phyloP scores from a whole-genome alignment of 257 asterid species.

The Ligustrum vulgare region DNA sequence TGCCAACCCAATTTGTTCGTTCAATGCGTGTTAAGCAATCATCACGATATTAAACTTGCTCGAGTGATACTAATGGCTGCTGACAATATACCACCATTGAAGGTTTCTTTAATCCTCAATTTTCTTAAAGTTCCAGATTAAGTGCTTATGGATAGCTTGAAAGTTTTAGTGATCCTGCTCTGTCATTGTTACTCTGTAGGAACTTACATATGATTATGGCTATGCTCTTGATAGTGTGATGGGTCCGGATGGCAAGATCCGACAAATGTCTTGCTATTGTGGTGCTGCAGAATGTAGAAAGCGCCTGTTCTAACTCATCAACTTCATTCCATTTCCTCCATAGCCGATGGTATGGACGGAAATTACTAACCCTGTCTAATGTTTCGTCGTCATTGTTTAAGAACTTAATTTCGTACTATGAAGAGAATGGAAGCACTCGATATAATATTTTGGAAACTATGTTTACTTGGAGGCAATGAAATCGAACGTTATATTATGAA shows the following conservation, averaged over 20 bases:
- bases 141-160: neutral
- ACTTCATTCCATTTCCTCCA: neutral
- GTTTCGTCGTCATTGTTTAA: neutral
- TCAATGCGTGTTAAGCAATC: slow-evolving; percentile 70
- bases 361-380: neutral
- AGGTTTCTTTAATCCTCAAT: slow-evolving; percentile 47
- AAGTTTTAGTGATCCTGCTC: neutral
- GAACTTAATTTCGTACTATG: neutral
- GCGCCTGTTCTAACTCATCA: slow-evolving; percentile 43
- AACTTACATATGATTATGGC: slow-evolving; percentile 74
- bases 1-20: slow-evolving; percentile 85
- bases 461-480: neutral
- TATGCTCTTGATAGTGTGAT: slow-evolving; percentile 72
- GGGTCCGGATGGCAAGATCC: slow-evolving; percentile 60
- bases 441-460: neutral
- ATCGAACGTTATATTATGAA: too few species aligned
- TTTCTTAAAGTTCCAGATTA: neutral
- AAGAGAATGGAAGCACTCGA: neutral
- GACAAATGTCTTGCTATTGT: slow-evolving; percentile 60
- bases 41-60: slow-evolving; percentile 69
- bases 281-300: slow-evolving; percentile 73
- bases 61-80: slow-evolving; percentile 73
- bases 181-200: slow-evolving; percentile 42
- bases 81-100: slow-evolving; percentile 82
- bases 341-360: neutral